Percentiles rank a stretch among this genome's conserved stretches.
Conservation (phyloP, 805 yeast species). For the Candida loeiensis region DNA sequence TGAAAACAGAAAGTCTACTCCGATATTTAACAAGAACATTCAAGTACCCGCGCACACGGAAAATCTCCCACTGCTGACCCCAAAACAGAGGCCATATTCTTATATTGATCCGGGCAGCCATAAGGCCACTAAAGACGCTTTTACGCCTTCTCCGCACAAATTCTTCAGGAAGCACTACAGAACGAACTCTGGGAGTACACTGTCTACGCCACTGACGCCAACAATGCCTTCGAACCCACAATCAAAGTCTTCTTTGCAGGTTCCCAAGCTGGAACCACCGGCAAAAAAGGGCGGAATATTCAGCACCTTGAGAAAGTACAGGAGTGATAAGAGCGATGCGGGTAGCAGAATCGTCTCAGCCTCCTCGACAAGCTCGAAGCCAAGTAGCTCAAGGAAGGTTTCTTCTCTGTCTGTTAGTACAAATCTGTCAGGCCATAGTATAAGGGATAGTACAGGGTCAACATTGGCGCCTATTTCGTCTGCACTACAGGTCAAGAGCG, state of each 20-base stretch:
- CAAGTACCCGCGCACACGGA: constrained; percentile 15
- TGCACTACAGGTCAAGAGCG: not conserved
- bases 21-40: constrained; percentile 24
- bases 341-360: too few species aligned
- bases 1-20: constrained; percentile 33
- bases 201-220: constrained; percentile 8
- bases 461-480: not conserved
- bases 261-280: not conserved
- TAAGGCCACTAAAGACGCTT: constrained; percentile 20
- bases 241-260: not conserved
- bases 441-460: not conserved
- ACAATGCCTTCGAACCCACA: constrained; percentile 15
- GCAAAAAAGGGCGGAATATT: constrained; percentile 32
- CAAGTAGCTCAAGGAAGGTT: not conserved
- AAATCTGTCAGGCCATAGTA: not conserved
- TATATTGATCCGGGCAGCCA: constrained; percentile 29
- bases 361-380: not conserved
- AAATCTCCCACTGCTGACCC: not conserved
- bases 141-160: constrained; percentile 24
- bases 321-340: constrained; percentile 37
- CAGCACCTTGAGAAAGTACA: constrained; percentile 39
- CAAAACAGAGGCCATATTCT: constrained; percentile 37
- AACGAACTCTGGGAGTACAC: constrained; percentile 43
- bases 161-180: constrained; percentile 64
- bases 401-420: not conserved